Conservation (phyloP, 129 eudicot species). For the Helianthus annuus region HanXRQr2.0-SUNRISE NC_035448.2:192149369-192149868, state of each 20-base stretch:
- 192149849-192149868: too few species aligned
- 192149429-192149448: slow-evolving; percentile 31
- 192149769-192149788: too few species aligned
- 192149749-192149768: too few species aligned
- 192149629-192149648: slow-evolving; percentile 25
- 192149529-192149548: slow-evolving; percentile 30
- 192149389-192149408: slow-evolving; percentile 23
- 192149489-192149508: slow-evolving; percentile 15
- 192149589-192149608: slow-evolving; percentile 32
- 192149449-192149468: slow-evolving; percentile 41
- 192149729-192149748: too few species aligned
- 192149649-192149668: slow-evolving; percentile 47
- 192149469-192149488: slow-evolving; percentile 10
- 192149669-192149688: too few species aligned
- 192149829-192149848: too few species aligned
- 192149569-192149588: slow-evolving; percentile 30
- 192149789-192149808: too few species aligned
- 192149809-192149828: too few species aligned
- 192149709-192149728: too few species aligned
- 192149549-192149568: slow-evolving; percentile 28
- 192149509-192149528: slow-evolving; percentile 16
- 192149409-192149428: slow-evolving; percentile 19
- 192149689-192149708: too few species aligned
- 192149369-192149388: not conserved
- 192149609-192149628: slow-evolving; percentile 37